phyloP scores from a whole-genome alignment of 1,284 basidiomycete species.

The Marasmius tenuissimus region DNA sequence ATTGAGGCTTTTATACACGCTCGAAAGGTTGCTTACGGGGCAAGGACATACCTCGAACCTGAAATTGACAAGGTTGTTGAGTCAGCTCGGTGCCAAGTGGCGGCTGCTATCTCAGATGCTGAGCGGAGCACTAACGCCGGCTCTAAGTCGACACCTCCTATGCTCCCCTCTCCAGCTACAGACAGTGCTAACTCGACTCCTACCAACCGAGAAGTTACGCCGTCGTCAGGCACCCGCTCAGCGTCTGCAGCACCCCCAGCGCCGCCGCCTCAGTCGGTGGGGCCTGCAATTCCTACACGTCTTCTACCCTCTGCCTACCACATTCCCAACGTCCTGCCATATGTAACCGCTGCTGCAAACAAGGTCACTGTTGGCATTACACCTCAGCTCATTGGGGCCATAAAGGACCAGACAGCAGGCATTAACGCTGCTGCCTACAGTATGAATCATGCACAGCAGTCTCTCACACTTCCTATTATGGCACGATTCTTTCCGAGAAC shows the following conservation, averaged over 20 bases:
- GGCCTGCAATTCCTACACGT: slow-evolving; percentile 31
- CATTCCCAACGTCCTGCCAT: slow-evolving; percentile 32
- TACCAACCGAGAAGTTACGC: slow-evolving; percentile 50
- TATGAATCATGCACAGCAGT: slow-evolving; percentile 50
- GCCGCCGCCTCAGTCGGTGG: slow-evolving; percentile 25
- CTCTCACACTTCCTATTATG: slow-evolving; percentile 62
- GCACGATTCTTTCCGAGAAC: slow-evolving; percentile 70
- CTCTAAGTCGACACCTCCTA: slow-evolving; percentile 51
- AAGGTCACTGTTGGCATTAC: slow-evolving; percentile 35
- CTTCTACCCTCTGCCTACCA: slow-evolving; percentile 36
- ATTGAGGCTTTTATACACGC: slow-evolving; percentile 69
- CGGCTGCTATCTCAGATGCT: slow-evolving; percentile 45
- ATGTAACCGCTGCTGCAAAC: slow-evolving; percentile 38
- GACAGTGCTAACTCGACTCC: slow-evolving; percentile 77
- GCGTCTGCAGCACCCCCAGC: slow-evolving; percentile 22
- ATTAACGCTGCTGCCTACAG: slow-evolving; percentile 44
- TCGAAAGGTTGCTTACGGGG: slow-evolving; percentile 53
- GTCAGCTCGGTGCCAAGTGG: slow-evolving; percentile 38
- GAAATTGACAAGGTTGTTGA: slow-evolving; percentile 43
- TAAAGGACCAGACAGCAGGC: slow-evolving; percentile 49
- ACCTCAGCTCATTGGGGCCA: slow-evolving; percentile 37
- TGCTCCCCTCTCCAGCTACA: slow-evolving; percentile 72
- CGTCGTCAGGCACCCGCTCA: slow-evolving; percentile 22
- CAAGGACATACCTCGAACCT: slow-evolving; percentile 40
- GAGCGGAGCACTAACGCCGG: slow-evolving; percentile 37